Evolutionary conservation across 2,329 filamentous ascomycete species (phyloP).

Genomic region (Phyllosticta ampelicida): DNA sequence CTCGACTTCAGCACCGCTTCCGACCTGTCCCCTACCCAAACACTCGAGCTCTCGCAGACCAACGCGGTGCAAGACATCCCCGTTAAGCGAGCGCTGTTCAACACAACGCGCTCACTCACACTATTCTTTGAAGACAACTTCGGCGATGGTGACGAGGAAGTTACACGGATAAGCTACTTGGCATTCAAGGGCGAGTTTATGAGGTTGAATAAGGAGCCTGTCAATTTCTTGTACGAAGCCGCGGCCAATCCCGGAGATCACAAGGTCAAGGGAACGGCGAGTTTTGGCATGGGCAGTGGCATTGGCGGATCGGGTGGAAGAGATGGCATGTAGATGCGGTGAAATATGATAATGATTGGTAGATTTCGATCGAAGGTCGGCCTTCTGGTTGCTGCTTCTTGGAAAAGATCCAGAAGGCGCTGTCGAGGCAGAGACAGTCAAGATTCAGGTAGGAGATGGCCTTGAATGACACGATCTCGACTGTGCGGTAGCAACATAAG

Average conservation of each 20-base stretch:
- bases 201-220: constrained; percentile 68
- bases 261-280: constrained; percentile 36
- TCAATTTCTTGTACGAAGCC: constrained; percentile 85
- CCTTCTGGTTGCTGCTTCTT: no score
- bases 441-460: no score
- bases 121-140: constrained; percentile 94
- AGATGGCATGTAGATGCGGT: constrained; percentile 5
- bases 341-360: no score
- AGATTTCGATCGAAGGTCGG: no score
- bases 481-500: no score
- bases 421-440: no score
- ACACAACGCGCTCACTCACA: constrained; percentile 67
- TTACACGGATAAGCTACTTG: constrained; percentile 68
- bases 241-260: constrained; percentile 89
- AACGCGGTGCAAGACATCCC: constrained; percentile 77
- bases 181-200: constrained; percentile 95
- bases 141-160: constrained; percentile 54
- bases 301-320: constrained; percentile 9
- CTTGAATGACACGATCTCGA: no score
- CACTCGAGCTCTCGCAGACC: constrained; percentile 65
- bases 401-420: no score
- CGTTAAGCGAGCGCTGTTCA: constrained; percentile 81
- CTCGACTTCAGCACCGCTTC: constrained; percentile 73
- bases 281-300: constrained; percentile 25
- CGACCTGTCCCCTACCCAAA: constrained; percentile 61